Base-by-base conservation (phyloP, 192 early-diverging fungal species). In the Coemansia umbellata region DNA sequence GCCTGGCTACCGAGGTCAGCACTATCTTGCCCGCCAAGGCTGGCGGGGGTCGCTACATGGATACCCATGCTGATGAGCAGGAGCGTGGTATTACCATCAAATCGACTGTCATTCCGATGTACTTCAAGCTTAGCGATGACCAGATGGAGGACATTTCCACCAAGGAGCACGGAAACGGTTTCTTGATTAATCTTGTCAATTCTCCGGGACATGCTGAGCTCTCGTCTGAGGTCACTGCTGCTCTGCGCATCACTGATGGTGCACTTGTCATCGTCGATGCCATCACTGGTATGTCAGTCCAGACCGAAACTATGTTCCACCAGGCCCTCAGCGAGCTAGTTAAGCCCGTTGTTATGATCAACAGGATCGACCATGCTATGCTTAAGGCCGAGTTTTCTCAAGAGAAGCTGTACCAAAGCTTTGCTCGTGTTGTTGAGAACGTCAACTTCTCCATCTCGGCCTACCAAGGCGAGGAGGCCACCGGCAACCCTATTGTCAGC, bases 31-130 rank as follows among this genome's bases (percentile, higher is more conserved):
- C 82, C 48, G 90, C 87, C 63, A 91, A 86, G 79, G 93, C 93
- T 78, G 94, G 93, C 82, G 91, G 92, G 64, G 86, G 90, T 66
- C 92, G 96, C 74, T 93, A 90, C 84, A 99, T 84, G 56, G 96
- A 99, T 70, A 96, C 94, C 69, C 91, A 93, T 78, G 80, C 82
- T 58, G 93, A 96, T 74, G 96, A 99, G 78, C 91, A 95, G 82
- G 94, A 97, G 53, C 94, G 96, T 84, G 90, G 96, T 87, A 97
- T 99, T 66, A 98, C 94, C 79, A 98, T 98, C 88, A 97, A 97
- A 88, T 95, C 96, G 42, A 98, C 94, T 47, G 93, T 94, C 63
- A 98, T 98, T 76, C 93, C 93, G 48, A 89, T 98, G 89, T 95
- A 85, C 88, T 97, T 98, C 74, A 87, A 92, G 81, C 88, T 97